These are phyloP conservation scores for Mimosa bimucronata DNA, from an alignment of 306 rosid genomes.

Conservation along the genomic window DNA sequence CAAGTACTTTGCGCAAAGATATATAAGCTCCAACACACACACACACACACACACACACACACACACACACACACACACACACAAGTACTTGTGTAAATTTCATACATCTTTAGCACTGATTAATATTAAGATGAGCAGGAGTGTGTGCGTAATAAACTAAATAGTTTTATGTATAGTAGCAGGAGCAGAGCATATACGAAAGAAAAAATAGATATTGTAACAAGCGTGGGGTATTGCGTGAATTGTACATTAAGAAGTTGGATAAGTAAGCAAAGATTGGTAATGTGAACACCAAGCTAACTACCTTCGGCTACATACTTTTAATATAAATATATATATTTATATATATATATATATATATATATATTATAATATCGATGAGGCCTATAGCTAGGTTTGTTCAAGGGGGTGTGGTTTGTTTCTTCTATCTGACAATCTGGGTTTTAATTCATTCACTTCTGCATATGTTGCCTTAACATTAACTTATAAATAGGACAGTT, in stretches of 20 bases:
- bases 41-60: no score
- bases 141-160: neutral
- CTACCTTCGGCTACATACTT: neutral
- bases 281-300: constrained; percentile 1
- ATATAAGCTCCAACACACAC: neutral
- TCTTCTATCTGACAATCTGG: no score
- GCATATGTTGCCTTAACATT: no score
- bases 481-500: neutral
- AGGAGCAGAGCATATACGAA: neutral
- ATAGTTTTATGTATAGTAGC: neutral
- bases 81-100: neutral
- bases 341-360: no score
- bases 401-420: no score
- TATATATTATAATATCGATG: no score
- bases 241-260: constrained; percentile 39
- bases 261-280: constrained; percentile 2
- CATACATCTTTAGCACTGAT: neutral
- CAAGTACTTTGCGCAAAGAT: neutral
- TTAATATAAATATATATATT: no score
- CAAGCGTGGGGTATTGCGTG: constrained; percentile 18
- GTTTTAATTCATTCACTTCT: no score
- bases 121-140: neutral
- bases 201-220: neutral
- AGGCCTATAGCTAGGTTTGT: no score
- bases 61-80: no score